phyloP scores from a whole-genome alignment of 108 stramenopile genomes.

The Discostella stelligeroides region DNA sequence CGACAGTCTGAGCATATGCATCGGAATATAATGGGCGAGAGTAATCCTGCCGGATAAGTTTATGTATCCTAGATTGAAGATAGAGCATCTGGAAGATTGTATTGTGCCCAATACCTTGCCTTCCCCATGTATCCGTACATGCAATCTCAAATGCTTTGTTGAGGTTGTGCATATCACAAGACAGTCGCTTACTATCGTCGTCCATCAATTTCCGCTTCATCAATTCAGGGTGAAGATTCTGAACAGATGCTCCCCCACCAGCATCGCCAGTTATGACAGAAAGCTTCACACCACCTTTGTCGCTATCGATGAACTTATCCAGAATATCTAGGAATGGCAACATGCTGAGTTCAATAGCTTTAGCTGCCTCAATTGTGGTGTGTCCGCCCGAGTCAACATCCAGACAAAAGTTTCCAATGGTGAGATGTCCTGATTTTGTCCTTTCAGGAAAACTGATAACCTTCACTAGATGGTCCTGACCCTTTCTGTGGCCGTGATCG shows the following conservation, averaged over 20 bases:
- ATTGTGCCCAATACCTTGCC: slow-evolving; percentile 2
- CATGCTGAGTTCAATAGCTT: slow-evolving; percentile 4
- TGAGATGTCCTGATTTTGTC: not conserved
- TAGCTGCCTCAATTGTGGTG: slow-evolving; percentile 12
- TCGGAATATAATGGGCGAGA: not conserved
- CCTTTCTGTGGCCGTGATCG: slow-evolving; percentile 28
- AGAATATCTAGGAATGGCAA: not conserved
- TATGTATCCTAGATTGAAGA: not conserved
- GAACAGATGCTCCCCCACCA: slow-evolving; percentile 17
- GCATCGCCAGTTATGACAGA: slow-evolving; percentile 10
- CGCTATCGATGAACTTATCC: not conserved
- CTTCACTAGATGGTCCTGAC: slow-evolving; percentile 24
- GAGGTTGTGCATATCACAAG: not conserved
- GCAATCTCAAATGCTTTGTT: not conserved
- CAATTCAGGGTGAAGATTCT: slow-evolving; percentile 1
- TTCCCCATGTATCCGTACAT: slow-evolving; percentile 1
- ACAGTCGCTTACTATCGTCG: not conserved
- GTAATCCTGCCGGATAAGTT: not conserved
- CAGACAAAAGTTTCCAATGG: slow-evolving; percentile 5
- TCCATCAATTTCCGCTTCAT: not conserved
- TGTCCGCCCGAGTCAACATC: slow-evolving; percentile 21
- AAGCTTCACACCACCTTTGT: not conserved
- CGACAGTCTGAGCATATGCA: not conserved
- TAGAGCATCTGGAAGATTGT: slow-evolving; percentile 8
- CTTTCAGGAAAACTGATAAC: slow-evolving; percentile 7